Evolutionary conservation across 1,284 basidiomycete species (phyloP), one percentile per base, ranked within the genome.

Genomic region (Trichosporon coremiiforme): DNA sequence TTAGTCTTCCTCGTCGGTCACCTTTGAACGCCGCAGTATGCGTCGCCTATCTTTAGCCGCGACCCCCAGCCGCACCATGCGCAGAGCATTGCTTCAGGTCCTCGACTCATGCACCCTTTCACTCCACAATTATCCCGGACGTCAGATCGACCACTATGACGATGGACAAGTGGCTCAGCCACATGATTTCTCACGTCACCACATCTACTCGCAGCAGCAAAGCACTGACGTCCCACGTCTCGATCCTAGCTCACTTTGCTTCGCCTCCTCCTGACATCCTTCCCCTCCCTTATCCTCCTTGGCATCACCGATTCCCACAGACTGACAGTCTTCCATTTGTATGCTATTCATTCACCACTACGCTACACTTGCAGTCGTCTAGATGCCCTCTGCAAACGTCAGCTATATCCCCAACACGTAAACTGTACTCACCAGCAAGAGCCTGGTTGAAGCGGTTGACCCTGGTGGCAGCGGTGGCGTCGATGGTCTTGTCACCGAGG

Each of bases 401-500:
- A 74, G 71, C 9, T 53, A 2, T 66, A 12, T 6, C 62, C 41
- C 20, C 15, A 2, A 33, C 20, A 13, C n/a, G 4, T 25, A 2
- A 31, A 20, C 22, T 5, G 10, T 15, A 82, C 84, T 75, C 66
- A 92, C 93, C 89, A 80, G 91, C 87, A 67, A 98, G 87, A 79
- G 93, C 88, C 76, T 88, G 88, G 88, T 98, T 98, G 83, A 98
- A 89, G 86, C 95, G 95, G 84, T 91, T 96, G 80, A 99, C 94
- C 71, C 93, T 91, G 72, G 91, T 93, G 67, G 90, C 90, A 68
- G 97, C 95, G 77, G 92, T 94, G 74, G 98, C 88, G 85, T 99
- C 97, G 74, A 82, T 92, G 69, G 93, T 95, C 87, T 95, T 95
- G 87, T 98, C 96, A 76, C 94, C 97, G 83, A 99, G 95, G 86